A percentile compares a stretch with the other conserved stretches of the same genome.
These are phyloP conservation scores for Puccinia novopanici DNA, from an alignment of 1,284 basidiomycete genomes.

Conservation along the genomic window DNA sequence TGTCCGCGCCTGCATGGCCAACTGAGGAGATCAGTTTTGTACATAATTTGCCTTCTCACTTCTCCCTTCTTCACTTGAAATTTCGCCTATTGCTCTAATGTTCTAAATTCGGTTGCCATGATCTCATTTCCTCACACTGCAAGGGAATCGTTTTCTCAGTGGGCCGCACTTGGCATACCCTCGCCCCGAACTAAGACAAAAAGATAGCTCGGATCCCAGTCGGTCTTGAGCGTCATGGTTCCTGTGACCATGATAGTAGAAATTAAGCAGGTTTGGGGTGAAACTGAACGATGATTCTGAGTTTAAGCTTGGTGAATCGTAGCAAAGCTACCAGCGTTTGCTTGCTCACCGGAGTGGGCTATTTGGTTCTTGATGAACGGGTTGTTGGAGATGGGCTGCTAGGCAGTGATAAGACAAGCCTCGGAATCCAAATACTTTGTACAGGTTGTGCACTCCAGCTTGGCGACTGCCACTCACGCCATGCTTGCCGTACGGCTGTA, in stretches of 20 bases:
- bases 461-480: conserved; percentile 13
- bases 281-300: neutral
- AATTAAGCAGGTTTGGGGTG: neutral
- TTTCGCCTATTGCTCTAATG: too few species aligned
- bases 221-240: neutral
- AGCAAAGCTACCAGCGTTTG: neutral
- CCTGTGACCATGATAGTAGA: neutral
- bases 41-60: too few species aligned
- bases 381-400: neutral
- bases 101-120: too few species aligned
- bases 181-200: too few species aligned
- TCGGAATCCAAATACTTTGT: conserved; percentile 21
- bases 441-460: neutral
- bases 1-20: too few species aligned
- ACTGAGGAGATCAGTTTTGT: too few species aligned
- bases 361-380: neutral
- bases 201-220: too few species aligned
- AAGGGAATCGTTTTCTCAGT: too few species aligned
- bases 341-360: neutral
- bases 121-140: too few species aligned
- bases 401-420: conserved; percentile 17
- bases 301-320: neutral
- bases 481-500: conserved; percentile 7
- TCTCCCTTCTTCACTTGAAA: too few species aligned
- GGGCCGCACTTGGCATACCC: too few species aligned